phyloP scores from a whole-genome alignment of 2,329 filamentous ascomycete species.

The Phoma sp. region DNA sequence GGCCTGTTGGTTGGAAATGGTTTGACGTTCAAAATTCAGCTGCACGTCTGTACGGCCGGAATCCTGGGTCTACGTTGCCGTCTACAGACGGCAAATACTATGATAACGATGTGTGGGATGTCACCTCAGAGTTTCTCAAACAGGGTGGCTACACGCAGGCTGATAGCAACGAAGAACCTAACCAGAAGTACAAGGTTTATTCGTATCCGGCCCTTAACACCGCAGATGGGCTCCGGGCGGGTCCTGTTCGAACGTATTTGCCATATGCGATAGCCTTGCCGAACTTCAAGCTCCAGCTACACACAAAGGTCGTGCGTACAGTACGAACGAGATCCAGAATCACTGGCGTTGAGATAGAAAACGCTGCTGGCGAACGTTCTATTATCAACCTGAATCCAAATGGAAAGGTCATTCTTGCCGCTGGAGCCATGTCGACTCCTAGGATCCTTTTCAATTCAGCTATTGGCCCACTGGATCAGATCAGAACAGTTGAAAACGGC shows the following conservation, averaged over 20 bases:
- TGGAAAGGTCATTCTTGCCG: slow-evolving; percentile 35
- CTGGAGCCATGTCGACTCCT: slow-evolving; percentile 31
- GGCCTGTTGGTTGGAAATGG: slow-evolving; percentile 31
- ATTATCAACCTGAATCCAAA: slow-evolving; percentile 25
- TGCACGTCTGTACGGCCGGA: slow-evolving; percentile 25
- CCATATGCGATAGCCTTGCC: slow-evolving; percentile 17
- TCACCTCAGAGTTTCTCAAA: slow-evolving; percentile 24
- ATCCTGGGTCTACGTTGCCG: slow-evolving; percentile 26
- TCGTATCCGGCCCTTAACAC: slow-evolving; percentile 20
- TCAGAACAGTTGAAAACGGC: slow-evolving; percentile 26
- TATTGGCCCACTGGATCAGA: slow-evolving; percentile 34
- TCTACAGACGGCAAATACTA: slow-evolving; percentile 29
- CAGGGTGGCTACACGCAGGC: slow-evolving; percentile 24
- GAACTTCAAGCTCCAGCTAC: slow-evolving; percentile 32
- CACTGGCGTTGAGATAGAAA: slow-evolving; percentile 29
- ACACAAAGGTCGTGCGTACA: slow-evolving; percentile 29
- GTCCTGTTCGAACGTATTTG: slow-evolving; percentile 30
- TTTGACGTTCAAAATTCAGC: slow-evolving; percentile 24
- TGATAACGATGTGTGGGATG: slow-evolving; percentile 26
- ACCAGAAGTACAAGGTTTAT: slow-evolving; percentile 28
- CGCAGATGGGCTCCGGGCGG: slow-evolving; percentile 22
- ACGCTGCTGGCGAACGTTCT: slow-evolving; percentile 11
- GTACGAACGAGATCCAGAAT: slow-evolving; percentile 20
- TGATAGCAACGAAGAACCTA: slow-evolving; percentile 25
- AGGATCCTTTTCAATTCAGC: slow-evolving; percentile 34